Evolutionary conservation across 106 monocot species (phyloP), one percentile per base, ranked within the genome.

Genomic region (Iris macrosiphon): DNA sequence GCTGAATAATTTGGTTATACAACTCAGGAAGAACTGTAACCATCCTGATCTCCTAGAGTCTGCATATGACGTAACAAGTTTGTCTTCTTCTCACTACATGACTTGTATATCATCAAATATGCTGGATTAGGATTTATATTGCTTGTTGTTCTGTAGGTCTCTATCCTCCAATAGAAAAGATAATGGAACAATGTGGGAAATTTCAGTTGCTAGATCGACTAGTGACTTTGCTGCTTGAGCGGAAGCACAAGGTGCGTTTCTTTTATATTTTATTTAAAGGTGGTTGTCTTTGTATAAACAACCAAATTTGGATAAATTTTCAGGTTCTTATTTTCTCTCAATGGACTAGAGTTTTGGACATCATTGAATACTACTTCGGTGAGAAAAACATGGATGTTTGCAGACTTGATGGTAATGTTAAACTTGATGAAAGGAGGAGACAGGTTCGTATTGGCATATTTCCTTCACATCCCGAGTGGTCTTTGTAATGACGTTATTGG

Each of bases 271-370:
- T 48, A 31, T 63, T 4, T 30, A n/a, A n/a, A n/a, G n/a, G n/a
- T n/a, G n/a, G n/a, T n/a, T n/a, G n/a, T n/a, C n/a, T n/a, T n/a
- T n/a, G n/a, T n/a, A n/a, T n/a, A n/a, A n/a, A n/a, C n/a, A n/a
- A n/a, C n/a, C n/a, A n/a, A n/a, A 21, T 14, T 46, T 31, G 17
- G 23, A 20, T 29, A n/a, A n/a, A 5, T 38, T 57, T 87, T 20
- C 86, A 96, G 96, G 80, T 87, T 60, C 62, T 98, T 13, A 76
- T 98, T 53, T 98, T 98, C 52, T 91, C 98, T 5, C 98, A 98
- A 30, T 91, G 76, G 75, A 98, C 98, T n/a, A 91, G 64, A 66
- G 61, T 98, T 30, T 61, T 98, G 62, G 87, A 98, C 41, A 57
- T 91, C 28, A 35, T 98, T 17, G 91, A 98, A 9, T 91, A 83